Evolutionary conservation across 2,329 filamentous ascomycete genomes (phyloP).

Genomic region (Fusarium praegraminearum): DNA sequence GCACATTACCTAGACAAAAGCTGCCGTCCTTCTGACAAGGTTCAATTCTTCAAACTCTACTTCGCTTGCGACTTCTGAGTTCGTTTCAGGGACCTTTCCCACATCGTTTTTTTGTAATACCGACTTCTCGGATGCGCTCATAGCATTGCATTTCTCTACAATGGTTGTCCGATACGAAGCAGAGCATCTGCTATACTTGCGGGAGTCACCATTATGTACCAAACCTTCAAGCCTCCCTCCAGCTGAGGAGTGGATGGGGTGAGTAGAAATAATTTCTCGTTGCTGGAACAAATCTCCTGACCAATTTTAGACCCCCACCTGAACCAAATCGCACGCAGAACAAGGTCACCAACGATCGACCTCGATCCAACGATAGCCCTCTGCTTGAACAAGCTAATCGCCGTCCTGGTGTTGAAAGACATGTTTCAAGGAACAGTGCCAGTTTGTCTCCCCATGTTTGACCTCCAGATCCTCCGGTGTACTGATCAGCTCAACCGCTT

Average conservation of each 20-base stretch:
- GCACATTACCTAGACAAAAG: not conserved
- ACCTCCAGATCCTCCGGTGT: not conserved
- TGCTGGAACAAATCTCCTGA: slow-evolving; percentile 38
- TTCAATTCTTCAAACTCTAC: not conserved
- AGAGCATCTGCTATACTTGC: slow-evolving; percentile 80
- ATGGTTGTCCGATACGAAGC: slow-evolving; percentile 77
- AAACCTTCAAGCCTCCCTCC: slow-evolving; percentile 85
- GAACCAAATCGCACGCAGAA: slow-evolving; percentile 61
- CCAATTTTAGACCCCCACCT: slow-evolving; percentile 56
- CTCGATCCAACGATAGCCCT: slow-evolving; percentile 58
- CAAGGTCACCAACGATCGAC: slow-evolving; percentile 59
- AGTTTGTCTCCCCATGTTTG: slow-evolving; percentile 59
- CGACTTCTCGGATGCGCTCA: slow-evolving; percentile 54
- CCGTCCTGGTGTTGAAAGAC: slow-evolving; percentile 65
- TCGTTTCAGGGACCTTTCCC: slow-evolving; percentile 2
- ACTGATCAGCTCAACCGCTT: slow-evolving; percentile 26
- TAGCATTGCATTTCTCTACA: slow-evolving; percentile 48
- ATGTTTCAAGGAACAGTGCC: slow-evolving; percentile 66
- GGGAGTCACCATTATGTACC: slow-evolving; percentile 83
- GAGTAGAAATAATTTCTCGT: slow-evolving; percentile 51
- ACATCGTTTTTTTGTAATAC: slow-evolving; percentile 32
- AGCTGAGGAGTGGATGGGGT: slow-evolving; percentile 98
- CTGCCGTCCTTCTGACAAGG: not conserved
- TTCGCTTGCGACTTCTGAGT: not conserved
- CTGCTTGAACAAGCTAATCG: slow-evolving; percentile 64